These are phyloP conservation scores for Psilocybe mexicana DNA, from an alignment of 1,284 basidiomycete genomes.

Conservation along the genomic window DNA sequence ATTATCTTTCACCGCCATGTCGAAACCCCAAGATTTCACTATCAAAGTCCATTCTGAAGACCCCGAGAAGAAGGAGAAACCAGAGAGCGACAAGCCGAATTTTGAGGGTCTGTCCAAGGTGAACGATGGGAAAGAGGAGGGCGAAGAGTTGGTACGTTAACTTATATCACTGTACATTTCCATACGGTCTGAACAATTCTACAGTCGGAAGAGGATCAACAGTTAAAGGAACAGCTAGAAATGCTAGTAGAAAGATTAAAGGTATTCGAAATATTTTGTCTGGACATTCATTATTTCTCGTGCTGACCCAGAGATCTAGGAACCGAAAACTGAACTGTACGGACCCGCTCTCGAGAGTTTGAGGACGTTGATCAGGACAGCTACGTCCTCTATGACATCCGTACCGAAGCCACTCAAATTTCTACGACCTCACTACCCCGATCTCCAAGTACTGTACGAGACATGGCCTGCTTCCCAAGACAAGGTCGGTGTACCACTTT, in stretches of 20 bases:
- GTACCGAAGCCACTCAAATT: conserved; percentile 99
- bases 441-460: conserved; percentile 82
- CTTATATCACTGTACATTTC: not conserved
- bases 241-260: conserved; percentile 96
- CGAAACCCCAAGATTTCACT: conserved; percentile 54
- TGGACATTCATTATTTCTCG: not conserved
- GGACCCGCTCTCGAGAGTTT: conserved; percentile 92
- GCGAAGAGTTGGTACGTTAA: conserved; percentile 80
- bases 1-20: conserved; percentile 40
- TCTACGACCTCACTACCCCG: conserved; percentile 92
- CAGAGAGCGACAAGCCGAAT: conserved; percentile 64
- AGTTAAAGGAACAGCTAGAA: conserved; percentile 94
- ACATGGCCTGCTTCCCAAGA: conserved; percentile 78
- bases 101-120: conserved; percentile 50
- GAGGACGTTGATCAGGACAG: conserved; percentile 92
- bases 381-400: conserved; percentile 99
- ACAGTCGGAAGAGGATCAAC: conserved; percentile 93
- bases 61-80: conserved; percentile 68
- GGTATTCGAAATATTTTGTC: conserved; percentile 43
- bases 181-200: conserved; percentile 12
- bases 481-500: conserved; percentile 53
- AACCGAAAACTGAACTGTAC: conserved; percentile 84
- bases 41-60: conserved; percentile 71
- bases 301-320: conserved; percentile 50
- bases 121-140: conserved; percentile 51